phyloP scores from a whole-genome alignment of 2,329 filamentous ascomycete species.

The Trichophyton simii region DNA sequence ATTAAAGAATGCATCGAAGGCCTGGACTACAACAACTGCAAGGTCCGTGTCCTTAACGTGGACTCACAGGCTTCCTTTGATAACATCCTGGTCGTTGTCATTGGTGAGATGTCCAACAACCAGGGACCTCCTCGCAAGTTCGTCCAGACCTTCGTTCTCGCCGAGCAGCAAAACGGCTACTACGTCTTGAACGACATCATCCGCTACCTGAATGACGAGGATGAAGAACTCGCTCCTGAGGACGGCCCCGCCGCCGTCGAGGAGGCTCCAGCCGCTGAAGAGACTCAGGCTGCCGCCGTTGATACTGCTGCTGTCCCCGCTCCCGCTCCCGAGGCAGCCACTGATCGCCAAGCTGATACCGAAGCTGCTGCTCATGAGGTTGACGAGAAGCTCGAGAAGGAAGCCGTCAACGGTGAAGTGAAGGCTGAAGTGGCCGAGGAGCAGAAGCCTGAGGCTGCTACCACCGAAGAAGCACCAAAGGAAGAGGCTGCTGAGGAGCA shows the following conservation, averaged over 20 bases:
- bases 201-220: slow-evolving; percentile 78
- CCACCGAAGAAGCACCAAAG: slow-evolving; percentile 23
- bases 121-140: slow-evolving; percentile 86
- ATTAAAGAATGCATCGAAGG: slow-evolving; percentile 92
- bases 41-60: slow-evolving; percentile 95
- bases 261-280: slow-evolving; percentile 19
- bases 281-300: not conserved
- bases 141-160: slow-evolving; percentile 93
- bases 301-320: slow-evolving; percentile 34
- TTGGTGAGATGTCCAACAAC: slow-evolving; percentile 95
- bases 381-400: slow-evolving; percentile 65
- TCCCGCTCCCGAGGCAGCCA: slow-evolving; percentile 26
- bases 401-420: slow-evolving; percentile 35
- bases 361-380: slow-evolving; percentile 43
- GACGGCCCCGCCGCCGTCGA: slow-evolving; percentile 22
- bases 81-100: slow-evolving; percentile 95
- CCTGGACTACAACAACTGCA: slow-evolving; percentile 92
- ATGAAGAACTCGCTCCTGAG: slow-evolving; percentile 35
- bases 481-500: slow-evolving; percentile 6
- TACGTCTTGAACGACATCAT: slow-evolving; percentile 98
- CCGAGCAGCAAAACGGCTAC: slow-evolving; percentile 90
- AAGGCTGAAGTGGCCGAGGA: slow-evolving; percentile 17
- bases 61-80: slow-evolving; percentile 87
- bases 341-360: slow-evolving; percentile 24
- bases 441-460: slow-evolving; percentile 21